Evolutionary conservation across 2,329 filamentous ascomycete species (phyloP).

Genomic region (Colletotrichum sidae): DNA sequence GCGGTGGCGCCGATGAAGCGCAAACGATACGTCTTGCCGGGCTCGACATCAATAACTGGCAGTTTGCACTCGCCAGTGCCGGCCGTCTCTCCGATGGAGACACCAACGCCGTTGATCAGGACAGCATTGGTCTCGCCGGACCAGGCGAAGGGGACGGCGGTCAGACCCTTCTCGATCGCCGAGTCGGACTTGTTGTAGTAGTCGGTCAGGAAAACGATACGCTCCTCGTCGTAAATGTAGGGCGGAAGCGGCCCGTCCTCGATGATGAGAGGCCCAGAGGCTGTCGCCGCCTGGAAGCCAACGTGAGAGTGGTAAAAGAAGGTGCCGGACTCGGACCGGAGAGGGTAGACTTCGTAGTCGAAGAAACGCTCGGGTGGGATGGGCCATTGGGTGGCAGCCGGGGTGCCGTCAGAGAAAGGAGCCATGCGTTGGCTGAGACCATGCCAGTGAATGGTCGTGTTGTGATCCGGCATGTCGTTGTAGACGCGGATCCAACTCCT

Average conservation of each 20-base stretch:
- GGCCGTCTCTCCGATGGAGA: conserved; percentile 39
- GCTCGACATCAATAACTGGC: conserved; percentile 67
- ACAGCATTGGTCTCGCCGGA: conserved; percentile 68
- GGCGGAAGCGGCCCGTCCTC: conserved; percentile 59
- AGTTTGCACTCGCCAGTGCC: conserved; percentile 51
- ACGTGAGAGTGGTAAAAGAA: conserved; percentile 79
- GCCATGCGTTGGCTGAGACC: conserved; percentile 69
- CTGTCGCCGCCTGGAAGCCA: conserved; percentile 70
- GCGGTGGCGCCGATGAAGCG: conserved; percentile 69
- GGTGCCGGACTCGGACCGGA: conserved; percentile 66
- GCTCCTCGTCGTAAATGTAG: conserved; percentile 72
- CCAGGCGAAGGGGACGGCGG: conserved; percentile 64
- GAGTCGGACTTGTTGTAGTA: conserved; percentile 67
- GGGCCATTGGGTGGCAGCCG: conserved; percentile 72
- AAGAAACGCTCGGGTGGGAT: conserved; percentile 72
- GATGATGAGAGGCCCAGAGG: conserved; percentile 69
- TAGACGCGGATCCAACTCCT: conserved; percentile 69
- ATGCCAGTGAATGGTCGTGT: conserved; percentile 76
- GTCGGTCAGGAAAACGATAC: conserved; percentile 66
- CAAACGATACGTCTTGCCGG: conserved; percentile 70
- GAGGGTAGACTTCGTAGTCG: conserved; percentile 72
- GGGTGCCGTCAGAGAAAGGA: conserved; percentile 73
- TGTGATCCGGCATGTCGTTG: conserved; percentile 63
- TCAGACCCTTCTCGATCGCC: conserved; percentile 62
- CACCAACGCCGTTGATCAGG: conserved; percentile 65